Evolutionary conservation across 1,139 yeast genomes (phyloP).

Genomic region (Pichia sp.): DNA sequence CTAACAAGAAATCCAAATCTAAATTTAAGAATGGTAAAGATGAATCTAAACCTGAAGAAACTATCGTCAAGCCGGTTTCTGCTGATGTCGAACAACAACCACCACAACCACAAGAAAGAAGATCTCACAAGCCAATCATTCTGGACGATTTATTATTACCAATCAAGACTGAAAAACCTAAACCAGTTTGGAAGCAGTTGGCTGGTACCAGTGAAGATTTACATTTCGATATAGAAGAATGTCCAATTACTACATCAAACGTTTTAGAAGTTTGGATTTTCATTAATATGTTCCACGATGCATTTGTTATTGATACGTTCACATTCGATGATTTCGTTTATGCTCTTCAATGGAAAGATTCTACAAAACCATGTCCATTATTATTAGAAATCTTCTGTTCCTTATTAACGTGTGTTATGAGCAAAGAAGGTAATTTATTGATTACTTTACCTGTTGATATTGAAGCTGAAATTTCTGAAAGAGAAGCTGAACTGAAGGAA

Average conservation of each 20-base stretch:
- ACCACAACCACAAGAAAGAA: conserved; percentile 5
- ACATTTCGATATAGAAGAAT: conserved; percentile 7
- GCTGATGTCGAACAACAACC: background rate
- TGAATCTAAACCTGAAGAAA: no score
- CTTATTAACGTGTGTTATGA: conserved; percentile 44
- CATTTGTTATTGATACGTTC: conserved; percentile 64
- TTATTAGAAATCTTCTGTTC: conserved; percentile 76
- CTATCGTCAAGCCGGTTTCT: no score
- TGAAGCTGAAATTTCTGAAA: conserved; percentile 27
- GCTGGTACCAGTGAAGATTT: conserved; percentile 20
- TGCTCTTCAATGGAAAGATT: conserved; percentile 57
- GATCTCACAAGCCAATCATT: conserved; percentile 19
- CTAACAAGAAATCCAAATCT: no score
- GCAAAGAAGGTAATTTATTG: conserved; percentile 34
- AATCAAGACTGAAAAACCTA: conserved; percentile 21
- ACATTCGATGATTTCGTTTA: conserved; percentile 78
- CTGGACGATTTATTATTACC: conserved; percentile 31
- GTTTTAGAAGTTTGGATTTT: conserved; percentile 75
- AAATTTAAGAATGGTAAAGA: no score
- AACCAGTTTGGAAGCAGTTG: conserved; percentile 27
- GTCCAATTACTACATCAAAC: conserved; percentile 33
- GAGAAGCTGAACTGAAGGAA: conserved; percentile 16
- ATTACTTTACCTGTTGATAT: conserved; percentile 32
- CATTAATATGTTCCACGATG: conserved; percentile 65
- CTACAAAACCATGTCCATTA: conserved; percentile 50